Conservation (phyloP, 2,329 filamentous ascomycete species). For the Stagonosporopsis vannaccii region DNA sequence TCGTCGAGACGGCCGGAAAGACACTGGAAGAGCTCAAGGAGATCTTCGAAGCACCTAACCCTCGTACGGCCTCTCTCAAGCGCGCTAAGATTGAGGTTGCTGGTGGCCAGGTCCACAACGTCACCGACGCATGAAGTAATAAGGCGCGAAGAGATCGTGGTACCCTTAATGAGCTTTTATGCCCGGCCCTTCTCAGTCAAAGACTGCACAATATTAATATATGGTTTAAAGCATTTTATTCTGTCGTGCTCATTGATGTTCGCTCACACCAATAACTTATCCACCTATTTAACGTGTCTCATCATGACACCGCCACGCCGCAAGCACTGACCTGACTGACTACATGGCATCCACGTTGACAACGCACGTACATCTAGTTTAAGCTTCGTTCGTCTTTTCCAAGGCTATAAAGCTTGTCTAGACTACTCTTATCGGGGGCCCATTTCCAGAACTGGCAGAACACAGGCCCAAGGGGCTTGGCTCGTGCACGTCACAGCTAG, state of each 20-base stretch:
- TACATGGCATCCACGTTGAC: constrained; percentile 3
- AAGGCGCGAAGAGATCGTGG: not conserved
- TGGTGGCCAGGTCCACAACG: constrained; percentile 32
- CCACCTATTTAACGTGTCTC: constrained; percentile 1
- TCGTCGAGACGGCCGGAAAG: constrained; percentile 44
- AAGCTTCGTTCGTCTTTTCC: not conserved
- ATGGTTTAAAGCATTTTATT: not conserved
- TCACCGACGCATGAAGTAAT: constrained; percentile 12
- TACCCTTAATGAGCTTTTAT: not conserved
- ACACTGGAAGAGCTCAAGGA: constrained; percentile 44
- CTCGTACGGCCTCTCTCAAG: constrained; percentile 33
- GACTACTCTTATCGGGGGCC: not conserved
- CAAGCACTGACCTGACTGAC: not conserved
- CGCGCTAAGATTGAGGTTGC: constrained; percentile 36
- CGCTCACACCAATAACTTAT: not conserved
- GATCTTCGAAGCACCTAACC: constrained; percentile 43
- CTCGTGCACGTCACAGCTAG: not conserved
- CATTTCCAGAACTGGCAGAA: not conserved
- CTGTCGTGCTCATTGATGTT: not conserved
- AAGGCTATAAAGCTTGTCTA: not conserved
- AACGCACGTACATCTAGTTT: not conserved
- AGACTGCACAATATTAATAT: not conserved
- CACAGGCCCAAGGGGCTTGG: not conserved
- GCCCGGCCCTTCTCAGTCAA: not conserved
- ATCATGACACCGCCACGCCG: not conserved